Base-by-base conservation (phyloP, 495 filamentous ascomycete species). In the Neurospora sp. region DNA sequence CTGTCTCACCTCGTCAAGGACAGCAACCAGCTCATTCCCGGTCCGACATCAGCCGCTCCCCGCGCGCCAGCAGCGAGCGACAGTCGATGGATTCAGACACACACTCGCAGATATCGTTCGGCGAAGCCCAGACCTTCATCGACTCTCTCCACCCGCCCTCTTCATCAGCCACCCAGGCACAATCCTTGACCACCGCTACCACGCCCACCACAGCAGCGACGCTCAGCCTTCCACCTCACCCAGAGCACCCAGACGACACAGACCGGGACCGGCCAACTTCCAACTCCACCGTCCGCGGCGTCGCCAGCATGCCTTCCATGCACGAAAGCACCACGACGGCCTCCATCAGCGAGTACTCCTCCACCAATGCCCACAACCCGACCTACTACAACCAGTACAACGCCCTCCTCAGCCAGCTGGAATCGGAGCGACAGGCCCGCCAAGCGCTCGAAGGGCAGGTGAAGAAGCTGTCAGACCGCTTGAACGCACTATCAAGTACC, bases 391-490 rank as follows among this genome's bases (percentile, higher is more conserved):
- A 84, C 20, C 78, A 85, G 53, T 81, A 83, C 69, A 79, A 78
- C 1, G 72, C 75, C 4, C 77, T 86, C 9, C 75, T 81, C 37
- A 76, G 82, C n/a, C 78, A 86, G 61, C 83, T 89, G 20, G 83
- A 86, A 35, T 72, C 78, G 20, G 87, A 89, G 74, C 84, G 84
- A 70, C 79, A 83, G 5, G 83, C 84, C 9, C 84, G 87, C 2
- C 83, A 81, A 22, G 80, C 80, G 6, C 81, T 89, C n/a, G 87
- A 89, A 75, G 79, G 79, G 1, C 79, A 85, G 69, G 86, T 89
- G 27, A 82, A 79, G 69, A 83, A 80, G 71, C 78, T 89, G 1
- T 81, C 81, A 44, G 81, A 84, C 18, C 81, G 80, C 37, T 71
- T 87, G 38, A 81, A 85, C 71, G 76, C 78, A 1, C 61, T 84